Evolutionary conservation across 2,329 filamentous ascomycete genomes (phyloP), one percentile per base, ranked within the genome.

Genomic region (Orbilia oligospora): DNA sequence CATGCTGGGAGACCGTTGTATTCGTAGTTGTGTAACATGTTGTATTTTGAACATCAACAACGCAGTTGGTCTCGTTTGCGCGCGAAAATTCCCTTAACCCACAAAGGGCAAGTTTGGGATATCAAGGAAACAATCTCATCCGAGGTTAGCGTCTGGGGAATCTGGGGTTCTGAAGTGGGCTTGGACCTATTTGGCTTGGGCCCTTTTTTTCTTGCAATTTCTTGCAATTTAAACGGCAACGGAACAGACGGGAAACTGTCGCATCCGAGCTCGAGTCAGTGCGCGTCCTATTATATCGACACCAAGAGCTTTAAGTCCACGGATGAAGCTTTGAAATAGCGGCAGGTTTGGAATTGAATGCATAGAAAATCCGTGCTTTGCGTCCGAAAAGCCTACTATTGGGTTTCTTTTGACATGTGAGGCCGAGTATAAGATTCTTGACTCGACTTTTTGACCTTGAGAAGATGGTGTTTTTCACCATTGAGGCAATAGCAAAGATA

Each of bases 211-310:
- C n/a, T n/a, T n/a, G n/a, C n/a, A n/a, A n/a, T n/a, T n/a, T n/a
- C n/a, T n/a, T 71, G 68, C 46, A 71, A 65, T 71, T 71, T 63
- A 36, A 58, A 38, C 65, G 51, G 65, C 5, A 56, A 33, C 51
- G 51, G 51, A 22, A n/a, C 30, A 58, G 56, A 61, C 56, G 56
- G 56, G 56, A 61, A 61, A 61, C 56, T n/a, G 18, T 33, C 24
- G 56, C 36, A 24, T 44, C 20, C 36, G 20, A 44, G 56, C 36
- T 30, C 36, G 20, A 44, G 56, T 61, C 56, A 61, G 56, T 61
- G 56, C 56, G 56, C 56, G 20, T 44, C 56, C 33, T n/a, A 41
- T 20, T 56, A 5, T 20, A 5, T 41, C 56, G n/a, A 44, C 20
- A 27, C 18, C 56, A 24, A 61, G 36, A 20, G 53, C 10, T n/a